Evolutionary conservation across 371 early-diverging fungal genomes (phyloP).

Genomic region (Mucor ambiguus): DNA sequence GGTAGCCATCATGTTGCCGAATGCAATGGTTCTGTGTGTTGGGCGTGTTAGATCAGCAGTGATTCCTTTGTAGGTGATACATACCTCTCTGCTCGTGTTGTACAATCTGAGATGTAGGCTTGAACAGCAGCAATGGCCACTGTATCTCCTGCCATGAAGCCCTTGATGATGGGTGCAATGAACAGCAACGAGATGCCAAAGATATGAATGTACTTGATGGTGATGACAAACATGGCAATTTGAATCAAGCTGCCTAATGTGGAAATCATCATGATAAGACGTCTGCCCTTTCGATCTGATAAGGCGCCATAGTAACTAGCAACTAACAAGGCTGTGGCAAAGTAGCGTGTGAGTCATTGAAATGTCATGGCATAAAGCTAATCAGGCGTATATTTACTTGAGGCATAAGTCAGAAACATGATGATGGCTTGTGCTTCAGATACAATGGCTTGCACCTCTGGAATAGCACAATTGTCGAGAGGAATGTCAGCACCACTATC

Average conservation of each 20-base stretch:
- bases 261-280: conserved; percentile 26
- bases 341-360: neutral
- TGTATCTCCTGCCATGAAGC: conserved; percentile 37
- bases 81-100: conserved; percentile 22
- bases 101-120: conserved; percentile 49
- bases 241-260: conserved; percentile 32
- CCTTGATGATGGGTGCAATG: conserved; percentile 40
- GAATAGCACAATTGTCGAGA: conserved; percentile 39
- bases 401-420: conserved; percentile 31
- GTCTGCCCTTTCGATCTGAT: conserved; percentile 42
- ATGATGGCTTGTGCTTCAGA: conserved; percentile 38
- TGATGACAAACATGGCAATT: conserved; percentile 22
- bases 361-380: too few relatives aligned
- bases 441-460: conserved; percentile 45
- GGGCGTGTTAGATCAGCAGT: too few relatives aligned
- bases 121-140: conserved; percentile 37
- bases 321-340: conserved; percentile 30
- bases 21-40: conserved; percentile 29
- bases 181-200: conserved; percentile 36
- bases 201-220: conserved; percentile 24
- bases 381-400: conserved; percentile 22
- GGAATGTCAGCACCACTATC: conserved; percentile 13
- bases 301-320: conserved; percentile 43
- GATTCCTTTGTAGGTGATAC: neutral
- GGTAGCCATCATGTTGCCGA: conserved; percentile 39